Percentiles rank a stretch among this genome's conserved stretches.
Evolutionary conservation across 2,329 filamentous ascomycete species (phyloP).

Genomic region (Fusarium sublunatum): DNA sequence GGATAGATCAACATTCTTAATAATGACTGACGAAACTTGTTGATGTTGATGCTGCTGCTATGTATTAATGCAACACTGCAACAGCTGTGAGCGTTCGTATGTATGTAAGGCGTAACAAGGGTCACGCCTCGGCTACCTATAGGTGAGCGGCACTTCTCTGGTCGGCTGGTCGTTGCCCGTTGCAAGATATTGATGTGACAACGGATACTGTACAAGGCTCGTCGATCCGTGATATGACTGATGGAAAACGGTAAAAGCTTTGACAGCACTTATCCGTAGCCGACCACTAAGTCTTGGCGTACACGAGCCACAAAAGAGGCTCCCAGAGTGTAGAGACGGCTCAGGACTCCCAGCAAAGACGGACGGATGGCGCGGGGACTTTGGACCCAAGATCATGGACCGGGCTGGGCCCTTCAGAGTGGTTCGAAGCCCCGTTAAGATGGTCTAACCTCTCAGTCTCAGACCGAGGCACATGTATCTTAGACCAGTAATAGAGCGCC

Average conservation of each 20-base stretch:
- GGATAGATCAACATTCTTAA: constrained; percentile 39
- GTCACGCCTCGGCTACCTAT: neutral
- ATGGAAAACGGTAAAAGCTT: neutral
- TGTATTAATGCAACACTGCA: neutral
- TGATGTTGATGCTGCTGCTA: constrained; percentile 21
- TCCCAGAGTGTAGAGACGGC: constrained; percentile 1
- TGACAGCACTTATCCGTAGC: neutral
- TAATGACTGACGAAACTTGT: constrained; percentile 19
- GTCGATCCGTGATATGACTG: constrained; percentile 16
- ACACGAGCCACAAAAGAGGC: constrained; percentile 3
- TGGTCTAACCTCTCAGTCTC: constrained; percentile 22
- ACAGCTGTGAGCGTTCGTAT: constrained; percentile 5
- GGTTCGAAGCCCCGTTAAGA: constrained; percentile 33
- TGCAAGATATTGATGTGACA: constrained; percentile 9
- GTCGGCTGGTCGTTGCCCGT: constrained; percentile 12
- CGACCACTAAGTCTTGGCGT: neutral
- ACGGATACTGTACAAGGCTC: constrained; percentile 3
- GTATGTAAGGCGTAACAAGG: constrained; percentile 9
- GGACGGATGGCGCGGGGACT: constrained; percentile 4
- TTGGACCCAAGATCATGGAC: constrained; percentile 31
- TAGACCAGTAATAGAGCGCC: constrained; percentile 28
- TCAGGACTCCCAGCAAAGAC: constrained; percentile 4
- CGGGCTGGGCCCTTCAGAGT: constrained; percentile 38
- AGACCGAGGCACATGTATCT: constrained; percentile 4
- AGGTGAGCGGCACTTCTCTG: constrained; percentile 11